Base-by-base conservation (phyloP, 2,329 filamentous ascomycete genomes). In the Apiospora phragmitis region DNA sequence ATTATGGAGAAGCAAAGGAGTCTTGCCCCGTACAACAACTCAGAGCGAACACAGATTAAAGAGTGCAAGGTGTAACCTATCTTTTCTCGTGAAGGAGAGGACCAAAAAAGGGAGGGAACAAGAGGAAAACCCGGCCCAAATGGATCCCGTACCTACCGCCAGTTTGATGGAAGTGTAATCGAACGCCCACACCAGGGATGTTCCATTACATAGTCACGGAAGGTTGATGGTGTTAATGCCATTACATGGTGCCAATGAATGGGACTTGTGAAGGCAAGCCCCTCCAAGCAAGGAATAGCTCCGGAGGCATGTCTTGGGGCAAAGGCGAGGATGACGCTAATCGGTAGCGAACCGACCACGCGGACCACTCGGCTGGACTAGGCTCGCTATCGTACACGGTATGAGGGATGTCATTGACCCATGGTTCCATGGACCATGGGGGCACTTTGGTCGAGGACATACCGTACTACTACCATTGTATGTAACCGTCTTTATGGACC, bases 241-340 rank as follows among this genome's bases (percentile, higher is more conserved):
- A 35, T 59, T 35, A 18, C 29, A 21, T 35, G 29, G 51, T 59
- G 29, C 51, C 51, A 35, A 38, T 38, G 55, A 38, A 38, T 7
- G 51, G 16, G 51, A 59, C 29, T 21, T 38, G 55, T 38, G 29
- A 62, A 62, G 55, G 32, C 55, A 62, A 62, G 32, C 55, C 55
- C 55, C 55, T 62, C 55, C 55, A n/a, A 62, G 55, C 55, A 62
- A 62, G 55, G 29, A 62, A 62, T 62, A 62, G 55, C 55, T 38
- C 55, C 55, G 32, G n/a, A 32, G 55, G 18, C 38, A 38, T 32
- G n/a, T 32, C 38, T 62, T 21, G 55, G 51, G 51, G 51, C 47
- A 62, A 62, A 62, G 18, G 9, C 7, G 21, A 62, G 55, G 32
- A 38, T 38, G 55, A 62, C 55, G 55, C 55, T 62, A 62, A 62